These are phyloP conservation scores for Hemileia vastatrix DNA, from an alignment of 1,284 basidiomycete species.

Conservation along the genomic window DNA sequence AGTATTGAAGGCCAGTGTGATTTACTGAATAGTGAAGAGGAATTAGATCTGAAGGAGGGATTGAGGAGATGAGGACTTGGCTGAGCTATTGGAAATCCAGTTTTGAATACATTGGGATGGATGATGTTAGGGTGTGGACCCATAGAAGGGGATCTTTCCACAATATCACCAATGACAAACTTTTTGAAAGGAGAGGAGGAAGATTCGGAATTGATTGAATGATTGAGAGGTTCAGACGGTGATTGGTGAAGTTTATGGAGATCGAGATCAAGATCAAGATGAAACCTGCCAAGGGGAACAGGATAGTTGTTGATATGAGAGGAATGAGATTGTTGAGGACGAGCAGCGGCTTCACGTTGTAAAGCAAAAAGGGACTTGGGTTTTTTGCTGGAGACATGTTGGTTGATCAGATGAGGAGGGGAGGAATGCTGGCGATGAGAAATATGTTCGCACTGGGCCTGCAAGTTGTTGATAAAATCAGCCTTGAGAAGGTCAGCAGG, in stretches of 20 bases:
- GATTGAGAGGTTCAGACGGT: too few species aligned
- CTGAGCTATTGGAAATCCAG: background rate
- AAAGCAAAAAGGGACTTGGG: conserved; percentile 13
- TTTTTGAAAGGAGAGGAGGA: background rate
- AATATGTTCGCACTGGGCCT: too few species aligned
- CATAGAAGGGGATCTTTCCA: background rate
- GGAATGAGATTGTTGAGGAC: background rate
- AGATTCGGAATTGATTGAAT: too few species aligned
- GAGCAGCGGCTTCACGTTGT: conserved; percentile 7
- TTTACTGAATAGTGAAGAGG: background rate
- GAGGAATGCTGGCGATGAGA: too few species aligned
- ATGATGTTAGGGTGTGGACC: conserved; percentile 1
- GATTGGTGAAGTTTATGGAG: background rate
- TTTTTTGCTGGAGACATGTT: background rate
- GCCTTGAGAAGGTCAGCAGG: background rate
- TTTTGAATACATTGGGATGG: conserved; percentile 4
- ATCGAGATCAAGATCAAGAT: conserved; percentile 4
- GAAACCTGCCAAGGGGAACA: conserved; percentile 11
- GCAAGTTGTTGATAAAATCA: too few species aligned
- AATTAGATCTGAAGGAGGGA: background rate
- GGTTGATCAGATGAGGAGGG: too few species aligned
- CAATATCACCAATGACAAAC: conserved; percentile 9
- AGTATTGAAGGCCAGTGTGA: background rate
- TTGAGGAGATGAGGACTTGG: background rate
- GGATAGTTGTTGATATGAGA: background rate